These are phyloP conservation scores for Trichoderma guizhouense DNA, from an alignment of 2,329 filamentous ascomycete species.

Conservation along the genomic window DNA sequence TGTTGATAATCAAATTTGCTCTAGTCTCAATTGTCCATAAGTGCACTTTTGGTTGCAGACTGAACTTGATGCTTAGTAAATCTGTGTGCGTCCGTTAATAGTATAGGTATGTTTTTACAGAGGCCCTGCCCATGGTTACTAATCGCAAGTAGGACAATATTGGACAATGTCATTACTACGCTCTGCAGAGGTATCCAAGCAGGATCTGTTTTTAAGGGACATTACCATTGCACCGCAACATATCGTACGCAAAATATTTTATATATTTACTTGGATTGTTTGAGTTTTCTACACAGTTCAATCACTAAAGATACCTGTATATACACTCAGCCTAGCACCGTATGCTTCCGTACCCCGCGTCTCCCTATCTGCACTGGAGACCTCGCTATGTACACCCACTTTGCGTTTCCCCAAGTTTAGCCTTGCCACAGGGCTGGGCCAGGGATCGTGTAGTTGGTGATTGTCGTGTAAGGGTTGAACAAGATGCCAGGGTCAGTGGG, in stretches of 20 bases:
- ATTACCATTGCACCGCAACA: background rate
- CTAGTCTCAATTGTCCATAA: background rate
- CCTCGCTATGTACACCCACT: background rate
- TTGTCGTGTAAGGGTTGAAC: constrained; percentile 34
- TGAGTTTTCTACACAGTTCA: background rate
- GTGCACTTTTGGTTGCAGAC: background rate
- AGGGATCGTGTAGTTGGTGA: constrained; percentile 32
- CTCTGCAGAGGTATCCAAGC: background rate
- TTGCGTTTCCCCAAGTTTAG: background rate
- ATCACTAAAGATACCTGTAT: background rate
- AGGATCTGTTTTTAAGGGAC: background rate
- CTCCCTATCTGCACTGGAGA: background rate
- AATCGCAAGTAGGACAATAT: background rate
- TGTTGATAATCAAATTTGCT: background rate
- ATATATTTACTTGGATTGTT: background rate
- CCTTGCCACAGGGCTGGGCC: constrained; percentile 28
- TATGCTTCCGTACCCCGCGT: background rate
- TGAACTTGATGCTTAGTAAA: no score
- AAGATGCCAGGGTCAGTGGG: constrained; percentile 35
- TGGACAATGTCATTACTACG: background rate
- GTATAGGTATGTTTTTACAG: background rate
- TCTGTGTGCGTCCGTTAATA: no score
- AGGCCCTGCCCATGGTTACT: background rate
- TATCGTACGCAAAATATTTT: background rate
- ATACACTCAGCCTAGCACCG: background rate